phyloP scores from a whole-genome alignment of 2,329 filamentous ascomycete genomes.

The Trichoderma sp. region DNA sequence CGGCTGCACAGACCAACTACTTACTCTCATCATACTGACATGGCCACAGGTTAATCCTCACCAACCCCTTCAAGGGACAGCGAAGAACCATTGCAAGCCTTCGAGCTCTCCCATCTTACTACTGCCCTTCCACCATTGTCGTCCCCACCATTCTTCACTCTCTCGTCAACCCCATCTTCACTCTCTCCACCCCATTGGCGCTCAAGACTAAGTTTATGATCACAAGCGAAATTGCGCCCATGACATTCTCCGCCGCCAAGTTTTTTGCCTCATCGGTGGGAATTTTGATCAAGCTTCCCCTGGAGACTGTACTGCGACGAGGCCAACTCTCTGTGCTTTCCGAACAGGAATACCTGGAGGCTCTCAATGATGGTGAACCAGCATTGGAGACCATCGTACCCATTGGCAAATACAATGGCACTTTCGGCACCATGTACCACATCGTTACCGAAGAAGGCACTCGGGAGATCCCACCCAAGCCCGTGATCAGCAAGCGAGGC shows the following conservation, averaged over 20 bases:
- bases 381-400: constrained; percentile 73
- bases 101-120: constrained; percentile 72
- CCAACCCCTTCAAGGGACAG: constrained; percentile 70
- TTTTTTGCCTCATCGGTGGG: constrained; percentile 79
- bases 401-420: constrained; percentile 76
- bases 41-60: constrained; percentile 70
- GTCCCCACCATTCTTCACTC: constrained; percentile 86
- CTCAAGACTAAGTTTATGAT: constrained; percentile 82
- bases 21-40: constrained; percentile 29
- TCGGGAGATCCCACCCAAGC: constrained; percentile 43
- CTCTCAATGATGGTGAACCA: constrained; percentile 44
- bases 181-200: constrained; percentile 77
- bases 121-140: constrained; percentile 68
- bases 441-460: constrained; percentile 82
- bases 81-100: constrained; percentile 77
- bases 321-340: constrained; percentile 76
- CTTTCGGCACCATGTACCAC: constrained; percentile 86
- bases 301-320: constrained; percentile 87
- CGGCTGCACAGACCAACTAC: not conserved
- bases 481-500: constrained; percentile 34
- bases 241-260: constrained; percentile 75
- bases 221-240: constrained; percentile 77
- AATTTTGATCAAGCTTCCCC: constrained; percentile 80
- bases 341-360: constrained; percentile 49
- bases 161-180: constrained; percentile 77